Evolutionary conservation across 495 filamentous ascomycete genomes (phyloP).

Genomic region (Xylaria acuta): DNA sequence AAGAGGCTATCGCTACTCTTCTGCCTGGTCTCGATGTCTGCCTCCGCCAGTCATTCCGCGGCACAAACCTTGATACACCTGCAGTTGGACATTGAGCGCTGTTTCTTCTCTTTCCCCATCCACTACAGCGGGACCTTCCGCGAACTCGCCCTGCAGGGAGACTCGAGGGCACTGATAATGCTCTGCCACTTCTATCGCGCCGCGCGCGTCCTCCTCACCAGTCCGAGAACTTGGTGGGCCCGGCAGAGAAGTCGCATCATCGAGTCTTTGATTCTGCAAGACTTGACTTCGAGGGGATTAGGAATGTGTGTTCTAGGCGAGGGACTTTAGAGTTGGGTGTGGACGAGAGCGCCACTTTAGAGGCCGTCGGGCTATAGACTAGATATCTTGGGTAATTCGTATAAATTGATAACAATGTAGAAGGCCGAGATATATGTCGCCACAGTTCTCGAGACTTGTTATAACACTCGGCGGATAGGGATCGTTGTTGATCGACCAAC

Average conservation of each 20-base stretch:
- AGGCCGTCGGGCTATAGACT: no score
- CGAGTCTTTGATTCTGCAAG: conserved; percentile 26
- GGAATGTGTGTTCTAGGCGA: conserved; percentile 2
- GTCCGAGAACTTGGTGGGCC: conserved; percentile 37
- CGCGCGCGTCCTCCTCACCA: conserved; percentile 26
- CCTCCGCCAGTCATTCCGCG: not conserved
- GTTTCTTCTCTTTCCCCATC: conserved; percentile 39
- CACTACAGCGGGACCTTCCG: conserved; percentile 37
- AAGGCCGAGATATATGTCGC: no score
- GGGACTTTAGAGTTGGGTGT: no score
- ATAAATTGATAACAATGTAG: no score
- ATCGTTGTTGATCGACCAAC: no score
- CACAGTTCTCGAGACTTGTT: no score
- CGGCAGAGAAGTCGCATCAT: conserved; percentile 28
- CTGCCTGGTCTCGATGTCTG: conserved; percentile 15
- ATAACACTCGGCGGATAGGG: no score
- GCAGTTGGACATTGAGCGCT: conserved; percentile 29
- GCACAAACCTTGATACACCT: not conserved
- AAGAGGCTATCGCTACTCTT: conserved; percentile 24
- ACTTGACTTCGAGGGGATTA: conserved; percentile 31
- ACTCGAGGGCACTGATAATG: conserved; percentile 36
- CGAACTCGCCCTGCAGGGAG: conserved; percentile 32
- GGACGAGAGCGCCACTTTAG: no score
- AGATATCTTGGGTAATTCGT: no score
- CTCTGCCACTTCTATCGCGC: conserved; percentile 37